These are phyloP conservation scores for Pseudogymnoascus sp. DNA, from an alignment of 2,329 filamentous ascomycete genomes.

Conservation along the genomic window DNA sequence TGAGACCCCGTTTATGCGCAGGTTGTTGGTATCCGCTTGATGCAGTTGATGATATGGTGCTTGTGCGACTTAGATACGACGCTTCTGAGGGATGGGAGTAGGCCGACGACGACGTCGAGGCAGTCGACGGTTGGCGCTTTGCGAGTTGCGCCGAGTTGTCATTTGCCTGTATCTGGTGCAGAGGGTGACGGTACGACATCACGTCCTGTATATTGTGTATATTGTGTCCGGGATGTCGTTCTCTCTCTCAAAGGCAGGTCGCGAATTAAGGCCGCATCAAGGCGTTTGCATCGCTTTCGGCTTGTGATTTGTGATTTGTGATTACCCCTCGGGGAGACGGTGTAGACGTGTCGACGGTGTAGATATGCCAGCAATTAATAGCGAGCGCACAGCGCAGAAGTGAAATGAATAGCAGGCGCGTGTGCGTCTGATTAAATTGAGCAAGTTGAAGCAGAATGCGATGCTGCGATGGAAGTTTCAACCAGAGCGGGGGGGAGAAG, in stretches of 20 bases:
- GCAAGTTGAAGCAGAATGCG: background rate
- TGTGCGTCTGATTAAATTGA: background rate
- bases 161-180: slow-evolving; percentile 49
- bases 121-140: slow-evolving; percentile 59
- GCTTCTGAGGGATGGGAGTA: slow-evolving; percentile 48
- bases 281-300: slow-evolving; percentile 12
- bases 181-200: slow-evolving; percentile 54
- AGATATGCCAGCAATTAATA: background rate
- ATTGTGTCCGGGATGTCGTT: slow-evolving; percentile 2
- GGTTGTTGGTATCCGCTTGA: slow-evolving; percentile 49
- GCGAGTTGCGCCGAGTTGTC: slow-evolving; percentile 35
- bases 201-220: slow-evolving; percentile 19
- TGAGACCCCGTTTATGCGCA: slow-evolving; percentile 68
- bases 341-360: slow-evolving; percentile 5
- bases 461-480: background rate
- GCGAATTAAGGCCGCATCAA: slow-evolving; percentile 15
- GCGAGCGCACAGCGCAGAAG: slow-evolving; percentile 11
- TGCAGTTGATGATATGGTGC: slow-evolving; percentile 65
- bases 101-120: slow-evolving; percentile 62
- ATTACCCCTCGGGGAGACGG: slow-evolving; percentile 8
- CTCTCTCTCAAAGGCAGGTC: background rate
- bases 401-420: background rate
- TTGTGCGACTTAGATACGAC: slow-evolving; percentile 54
- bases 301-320: background rate
- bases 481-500: background rate